phyloP scores from a whole-genome alignment of 768 basidiomycete species.

The Tricholoma sp. region DNA sequence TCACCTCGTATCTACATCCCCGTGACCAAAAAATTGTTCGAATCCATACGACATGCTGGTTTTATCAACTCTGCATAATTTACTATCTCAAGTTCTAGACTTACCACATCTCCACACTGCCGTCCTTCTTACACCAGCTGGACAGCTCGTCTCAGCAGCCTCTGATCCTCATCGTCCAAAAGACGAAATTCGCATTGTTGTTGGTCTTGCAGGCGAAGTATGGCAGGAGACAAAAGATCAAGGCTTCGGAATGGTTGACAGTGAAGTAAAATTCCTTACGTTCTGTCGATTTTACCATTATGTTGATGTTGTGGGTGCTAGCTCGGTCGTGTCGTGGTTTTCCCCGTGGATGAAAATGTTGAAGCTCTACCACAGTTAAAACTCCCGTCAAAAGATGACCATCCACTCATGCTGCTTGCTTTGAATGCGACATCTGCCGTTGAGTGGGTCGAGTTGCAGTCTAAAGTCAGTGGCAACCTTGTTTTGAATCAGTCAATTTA shows the following conservation, averaged over 20 bases:
- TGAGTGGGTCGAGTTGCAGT: conserved; percentile 62
- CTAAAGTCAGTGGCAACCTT: conserved; percentile 42
- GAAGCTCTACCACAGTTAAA: not conserved
- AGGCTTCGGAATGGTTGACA: conserved; percentile 68
- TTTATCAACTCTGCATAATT: conserved; percentile 59
- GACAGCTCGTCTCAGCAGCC: conserved; percentile 66
- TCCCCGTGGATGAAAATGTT: conserved; percentile 48
- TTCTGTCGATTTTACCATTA: not conserved
- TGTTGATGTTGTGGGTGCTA: conserved; percentile 19
- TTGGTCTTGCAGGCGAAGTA: conserved; percentile 67
- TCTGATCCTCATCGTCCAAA: conserved; percentile 52
- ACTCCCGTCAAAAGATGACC: conserved; percentile 18
- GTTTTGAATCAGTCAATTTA: conserved; percentile 2
- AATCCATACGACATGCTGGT: conserved; percentile 50
- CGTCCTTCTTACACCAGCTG: conserved; percentile 65
- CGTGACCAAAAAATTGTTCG: not conserved
- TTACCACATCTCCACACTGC: conserved; percentile 65
- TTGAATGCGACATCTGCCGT: conserved; percentile 56
- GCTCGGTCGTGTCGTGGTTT: conserved; percentile 68
- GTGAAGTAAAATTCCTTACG: conserved; percentile 50
- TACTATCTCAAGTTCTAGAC: conserved; percentile 58
- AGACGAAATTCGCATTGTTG: conserved; percentile 69
- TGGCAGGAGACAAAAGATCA: conserved; percentile 73
- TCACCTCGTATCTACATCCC: not conserved
- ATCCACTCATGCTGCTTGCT: conserved; percentile 66